Conservation (phyloP, 495 filamentous ascomycete species). For the Xylaria flabelliformis region DNA sequence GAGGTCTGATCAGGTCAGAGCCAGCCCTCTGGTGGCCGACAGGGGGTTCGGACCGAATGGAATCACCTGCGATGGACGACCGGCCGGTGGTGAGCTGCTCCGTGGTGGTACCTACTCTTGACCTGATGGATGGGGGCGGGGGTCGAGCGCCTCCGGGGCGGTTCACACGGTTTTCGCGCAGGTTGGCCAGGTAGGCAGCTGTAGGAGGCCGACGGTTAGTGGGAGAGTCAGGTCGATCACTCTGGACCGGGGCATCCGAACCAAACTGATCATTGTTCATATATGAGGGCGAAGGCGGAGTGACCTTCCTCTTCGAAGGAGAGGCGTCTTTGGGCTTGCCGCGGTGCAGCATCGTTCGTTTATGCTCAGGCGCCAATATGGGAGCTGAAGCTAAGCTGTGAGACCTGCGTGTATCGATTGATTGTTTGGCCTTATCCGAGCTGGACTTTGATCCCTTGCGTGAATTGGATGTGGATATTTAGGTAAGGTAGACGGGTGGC, state of each 20-base stretch:
- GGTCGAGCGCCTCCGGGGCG: conserved; percentile 83
- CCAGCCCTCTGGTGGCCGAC: conserved; percentile 46
- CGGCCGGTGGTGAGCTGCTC: conserved; percentile 33
- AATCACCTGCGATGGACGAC: conserved; percentile 40
- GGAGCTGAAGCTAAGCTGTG: not conserved
- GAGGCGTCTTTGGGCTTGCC: conserved; percentile 38
- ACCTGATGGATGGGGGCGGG: conserved; percentile 60
- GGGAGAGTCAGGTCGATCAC: conserved; percentile 36
- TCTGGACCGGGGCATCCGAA: conserved; percentile 53
- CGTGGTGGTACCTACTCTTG: conserved; percentile 40
- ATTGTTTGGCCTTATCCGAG: not conserved
- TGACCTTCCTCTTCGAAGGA: conserved; percentile 60
- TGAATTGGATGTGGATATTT: not conserved
- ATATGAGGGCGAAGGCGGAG: conserved; percentile 76
- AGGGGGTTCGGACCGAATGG: conserved; percentile 51
- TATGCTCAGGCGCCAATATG: not conserved
- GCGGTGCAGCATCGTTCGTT: conserved; percentile 32
- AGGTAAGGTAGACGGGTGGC: not conserved
- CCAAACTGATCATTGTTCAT: conserved; percentile 90
- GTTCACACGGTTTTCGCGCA: conserved; percentile 77
- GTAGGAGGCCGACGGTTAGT: conserved; percentile 41
- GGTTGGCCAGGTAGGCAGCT: conserved; percentile 80
- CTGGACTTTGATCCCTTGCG: not conserved
- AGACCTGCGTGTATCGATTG: not conserved
- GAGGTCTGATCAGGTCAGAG: conserved; percentile 38